A percentile compares a stretch with the other conserved stretches of the same genome.
These are phyloP conservation scores for Dalechampia spathulata DNA, from an alignment of 441 rosid species.

Conservation along the genomic window DNA sequence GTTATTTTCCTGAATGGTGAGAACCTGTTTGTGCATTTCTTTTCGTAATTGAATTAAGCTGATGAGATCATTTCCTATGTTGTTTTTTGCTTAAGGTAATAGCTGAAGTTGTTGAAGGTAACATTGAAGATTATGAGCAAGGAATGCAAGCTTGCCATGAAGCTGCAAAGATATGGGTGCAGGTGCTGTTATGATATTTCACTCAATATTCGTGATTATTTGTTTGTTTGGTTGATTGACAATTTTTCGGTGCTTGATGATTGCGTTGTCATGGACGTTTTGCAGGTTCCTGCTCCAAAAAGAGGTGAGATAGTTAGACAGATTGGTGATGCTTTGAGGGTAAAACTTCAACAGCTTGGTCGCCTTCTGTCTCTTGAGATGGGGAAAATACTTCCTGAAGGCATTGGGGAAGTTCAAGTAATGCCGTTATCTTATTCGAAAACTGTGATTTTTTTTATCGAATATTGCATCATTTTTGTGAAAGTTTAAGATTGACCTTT, in stretches of 20 bases:
- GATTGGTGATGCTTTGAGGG: constrained; percentile 86
- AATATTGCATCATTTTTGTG: neutral
- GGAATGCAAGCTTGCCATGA: constrained; percentile 80
- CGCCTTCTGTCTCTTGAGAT: constrained; percentile 89
- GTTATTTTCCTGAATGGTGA: no score
- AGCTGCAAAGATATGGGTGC: constrained; percentile 86
- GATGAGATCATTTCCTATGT: no score
- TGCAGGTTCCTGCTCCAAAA: constrained; percentile 91
- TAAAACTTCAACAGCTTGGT: constrained; percentile 73
- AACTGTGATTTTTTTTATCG: neutral
- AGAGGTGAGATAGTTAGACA: constrained; percentile 97
- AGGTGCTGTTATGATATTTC: constrained; percentile 38
- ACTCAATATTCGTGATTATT: no score
- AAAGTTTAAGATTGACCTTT: neutral
- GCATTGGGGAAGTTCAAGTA: constrained; percentile 97
- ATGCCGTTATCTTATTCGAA: constrained; percentile 8
- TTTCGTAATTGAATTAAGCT: no score
- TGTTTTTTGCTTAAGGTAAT: constrained; percentile 32
- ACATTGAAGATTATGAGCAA: constrained; percentile 69
- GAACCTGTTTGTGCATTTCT: no score
- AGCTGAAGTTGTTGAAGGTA: constrained; percentile 79
- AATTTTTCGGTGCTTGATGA: neutral
- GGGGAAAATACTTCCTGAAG: constrained; percentile 98
- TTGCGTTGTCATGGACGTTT: neutral
- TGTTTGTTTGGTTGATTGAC: neutral